Evolutionary conservation across 2,329 filamentous ascomycete genomes (phyloP).

Genomic region (Sporothrix pallida): DNA sequence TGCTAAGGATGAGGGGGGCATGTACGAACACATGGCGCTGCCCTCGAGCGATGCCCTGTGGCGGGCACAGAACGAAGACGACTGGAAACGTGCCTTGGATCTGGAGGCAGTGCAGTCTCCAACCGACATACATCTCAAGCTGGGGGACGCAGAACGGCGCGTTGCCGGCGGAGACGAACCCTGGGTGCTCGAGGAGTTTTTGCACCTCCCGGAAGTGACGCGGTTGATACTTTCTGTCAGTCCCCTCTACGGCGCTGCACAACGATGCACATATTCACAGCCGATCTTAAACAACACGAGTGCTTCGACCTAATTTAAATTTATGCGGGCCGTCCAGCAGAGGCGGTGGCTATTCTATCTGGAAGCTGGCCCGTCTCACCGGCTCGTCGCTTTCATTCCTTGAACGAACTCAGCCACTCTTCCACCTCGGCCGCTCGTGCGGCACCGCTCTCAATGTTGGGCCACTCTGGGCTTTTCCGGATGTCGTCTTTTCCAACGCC

Average conservation of each 20-base stretch:
- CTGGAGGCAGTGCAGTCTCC: neutral
- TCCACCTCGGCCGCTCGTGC: constrained; percentile 5
- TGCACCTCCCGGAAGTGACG: neutral
- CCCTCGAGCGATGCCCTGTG: constrained; percentile 1
- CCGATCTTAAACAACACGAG: neutral
- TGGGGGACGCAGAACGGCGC: neutral
- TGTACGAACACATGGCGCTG: neutral
- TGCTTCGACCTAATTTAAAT: neutral
- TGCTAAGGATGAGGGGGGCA: neutral
- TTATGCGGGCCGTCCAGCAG: no score
- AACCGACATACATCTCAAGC: neutral
- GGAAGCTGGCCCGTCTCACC: no score
- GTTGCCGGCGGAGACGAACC: neutral
- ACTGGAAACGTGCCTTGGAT: neutral
- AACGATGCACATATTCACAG: constrained; percentile 1
- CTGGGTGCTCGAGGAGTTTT: neutral
- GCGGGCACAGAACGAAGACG: neutral
- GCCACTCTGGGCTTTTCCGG: neutral
- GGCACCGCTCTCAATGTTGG: neutral
- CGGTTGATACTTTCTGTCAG: constrained; percentile 10
- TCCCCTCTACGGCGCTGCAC: neutral
- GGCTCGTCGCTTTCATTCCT: neutral
- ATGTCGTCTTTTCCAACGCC: constrained; percentile 16
- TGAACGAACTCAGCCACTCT: constrained; percentile 10
- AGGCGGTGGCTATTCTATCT: no score